These are phyloP conservation scores for Claviceps humidiphila DNA, from an alignment of 2,329 filamentous ascomycete genomes.

Conservation along the genomic window DNA sequence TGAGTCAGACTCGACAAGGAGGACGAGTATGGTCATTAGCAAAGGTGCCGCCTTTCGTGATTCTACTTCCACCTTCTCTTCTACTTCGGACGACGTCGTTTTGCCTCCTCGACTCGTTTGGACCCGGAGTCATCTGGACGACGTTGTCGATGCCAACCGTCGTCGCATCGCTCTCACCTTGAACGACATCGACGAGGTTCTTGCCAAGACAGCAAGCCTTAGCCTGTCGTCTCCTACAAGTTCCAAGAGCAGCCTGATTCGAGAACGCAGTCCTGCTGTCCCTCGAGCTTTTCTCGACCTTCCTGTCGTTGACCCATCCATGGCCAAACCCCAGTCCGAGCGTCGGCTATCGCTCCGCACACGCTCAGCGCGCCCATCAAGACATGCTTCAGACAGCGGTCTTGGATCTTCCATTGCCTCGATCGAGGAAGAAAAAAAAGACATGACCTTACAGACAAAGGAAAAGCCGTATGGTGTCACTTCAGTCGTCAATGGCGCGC, in stretches of 20 bases:
- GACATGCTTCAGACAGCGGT: conserved; percentile 74
- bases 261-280: conserved; percentile 45
- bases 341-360: conserved; percentile 40
- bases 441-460: conserved; percentile 23
- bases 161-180: conserved; percentile 56
- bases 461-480: conserved; percentile 20
- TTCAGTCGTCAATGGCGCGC: conserved; percentile 46
- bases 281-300: conserved; percentile 46
- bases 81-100: conserved; percentile 32
- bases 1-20: conserved; percentile 21
- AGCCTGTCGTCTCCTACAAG: conserved; percentile 23
- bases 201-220: conserved; percentile 32
- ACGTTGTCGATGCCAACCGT: conserved; percentile 56
- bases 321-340: conserved; percentile 29
- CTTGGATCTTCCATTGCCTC: conserved; percentile 70
- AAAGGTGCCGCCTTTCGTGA: conserved; percentile 60
- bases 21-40: conserved; percentile 36
- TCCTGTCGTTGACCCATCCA: conserved; percentile 37
- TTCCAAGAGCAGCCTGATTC: conserved; percentile 22
- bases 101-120: conserved; percentile 45
- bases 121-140: conserved; percentile 57
- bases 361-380: conserved; percentile 40
- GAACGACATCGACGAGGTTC: conserved; percentile 49
- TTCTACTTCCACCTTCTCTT: conserved; percentile 19
- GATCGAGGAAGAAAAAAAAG: conserved; percentile 41